Evolutionary conservation across 441 rosid species (phyloP).

Genomic region (Lepidium campestre): DNA sequence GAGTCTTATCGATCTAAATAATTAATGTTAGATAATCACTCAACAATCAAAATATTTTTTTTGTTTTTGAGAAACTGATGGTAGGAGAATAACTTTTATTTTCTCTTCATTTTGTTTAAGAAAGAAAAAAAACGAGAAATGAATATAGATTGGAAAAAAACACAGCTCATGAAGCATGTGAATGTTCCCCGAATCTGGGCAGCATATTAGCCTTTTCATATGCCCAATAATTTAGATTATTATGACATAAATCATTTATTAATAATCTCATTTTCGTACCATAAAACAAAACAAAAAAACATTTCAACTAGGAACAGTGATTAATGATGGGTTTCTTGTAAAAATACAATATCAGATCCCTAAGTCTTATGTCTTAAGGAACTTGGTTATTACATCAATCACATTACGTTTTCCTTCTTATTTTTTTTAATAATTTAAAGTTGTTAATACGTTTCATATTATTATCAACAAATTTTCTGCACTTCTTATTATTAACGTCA

Average conservation of each 20-base stretch:
- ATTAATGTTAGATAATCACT: neutral
- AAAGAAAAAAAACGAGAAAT: neutral
- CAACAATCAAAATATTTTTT: neutral
- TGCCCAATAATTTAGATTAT: conserved; percentile 8
- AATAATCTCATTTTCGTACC: conserved; percentile 5
- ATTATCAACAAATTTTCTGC: neutral
- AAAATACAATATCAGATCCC: conserved; percentile 17
- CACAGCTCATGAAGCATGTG: conserved; percentile 37
- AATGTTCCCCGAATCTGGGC: conserved; percentile 47
- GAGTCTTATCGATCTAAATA: too few relatives aligned
- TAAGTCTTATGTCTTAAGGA: conserved; percentile 34
- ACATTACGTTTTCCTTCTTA: conserved; percentile 22
- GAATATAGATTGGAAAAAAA: neutral
- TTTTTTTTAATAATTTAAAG: neutral
- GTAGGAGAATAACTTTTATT: too few relatives aligned
- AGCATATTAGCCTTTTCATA: conserved; percentile 33
- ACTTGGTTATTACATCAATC: conserved; percentile 17
- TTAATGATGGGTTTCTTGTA: conserved; percentile 35
- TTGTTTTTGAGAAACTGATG: neutral
- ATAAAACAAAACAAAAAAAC: neutral
- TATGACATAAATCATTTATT: neutral
- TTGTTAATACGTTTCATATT: conserved; percentile 9
- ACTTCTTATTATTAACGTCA: neutral
- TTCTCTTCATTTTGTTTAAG: neutral
- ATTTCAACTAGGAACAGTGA: conserved; percentile 17